Evolutionary conservation across 352 stramenopile genomes (phyloP), one percentile per base, ranked within the genome.

Genomic region (Pythium vanterpoolii): DNA sequence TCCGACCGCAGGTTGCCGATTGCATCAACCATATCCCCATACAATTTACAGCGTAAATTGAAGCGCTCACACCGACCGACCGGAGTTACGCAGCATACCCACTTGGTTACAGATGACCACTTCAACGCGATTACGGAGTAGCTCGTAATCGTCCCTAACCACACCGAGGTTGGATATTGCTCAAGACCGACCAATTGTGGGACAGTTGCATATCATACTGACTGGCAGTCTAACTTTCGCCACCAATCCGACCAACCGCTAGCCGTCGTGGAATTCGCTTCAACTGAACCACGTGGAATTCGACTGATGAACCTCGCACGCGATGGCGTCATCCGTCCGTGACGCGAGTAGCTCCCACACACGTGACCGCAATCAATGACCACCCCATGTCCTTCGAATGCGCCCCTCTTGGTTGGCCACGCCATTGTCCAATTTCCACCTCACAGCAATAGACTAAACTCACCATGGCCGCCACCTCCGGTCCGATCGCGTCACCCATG

Each of bases 401-500:
- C 31, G 11, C n/a, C 11, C 5, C 5, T 9, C 34, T 16, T 16
- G 3, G 5, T 19, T 16, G 34, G 11, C 5, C 34, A 5, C 34
- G 11, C 26, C 56, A 63, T 51, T 63, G 47, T 50, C 18, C 47
- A 53, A 52, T 58, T 64, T 23, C 18, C 47, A 26, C 30, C 18
- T n/a, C n/a, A 14, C 14, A 11, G 3, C 16, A 16, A 40, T 23
- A 38, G 18, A 40, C 11, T 27, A 26, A 38, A 18, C n/a, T 5
- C 14, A 26, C 24, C 38, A 65, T 60, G 49, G 42, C 58, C 1
- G n/a, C 46, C 9, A 39, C 33, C n/a, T 16, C 49, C 7, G 49
- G 21, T 19, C 53, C 62, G 14, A 42, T 69, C 28, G 54, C 48
- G 7, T 60, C 62, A 3, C 56, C 62, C 2, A 34, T 69, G n/a